phyloP scores from a whole-genome alignment of 192 early-diverging fungal species.

The Chytriomyces sp. region DNA sequence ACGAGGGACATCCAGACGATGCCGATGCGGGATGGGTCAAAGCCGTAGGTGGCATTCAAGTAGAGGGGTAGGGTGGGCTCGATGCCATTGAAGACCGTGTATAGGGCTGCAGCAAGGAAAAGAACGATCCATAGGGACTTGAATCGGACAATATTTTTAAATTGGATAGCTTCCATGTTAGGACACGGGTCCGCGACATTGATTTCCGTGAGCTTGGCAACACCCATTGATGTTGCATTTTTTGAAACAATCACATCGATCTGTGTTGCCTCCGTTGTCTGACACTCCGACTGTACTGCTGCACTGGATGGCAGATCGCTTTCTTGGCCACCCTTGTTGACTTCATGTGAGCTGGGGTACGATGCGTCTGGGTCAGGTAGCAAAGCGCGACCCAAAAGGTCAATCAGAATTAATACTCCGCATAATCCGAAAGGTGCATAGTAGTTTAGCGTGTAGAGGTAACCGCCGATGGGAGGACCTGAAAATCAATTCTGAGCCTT shows the following conservation, averaged over 20 bases:
- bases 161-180: background rate
- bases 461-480: slow-evolving; percentile 39
- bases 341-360: too few species aligned
- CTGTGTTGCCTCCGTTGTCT: too few species aligned
- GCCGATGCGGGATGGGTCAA: background rate
- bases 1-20: slow-evolving; percentile 9
- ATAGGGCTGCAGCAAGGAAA: background rate
- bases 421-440: slow-evolving; percentile 30
- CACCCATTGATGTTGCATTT: too few species aligned
- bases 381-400: slow-evolving; percentile 25
- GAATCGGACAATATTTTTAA: background rate
- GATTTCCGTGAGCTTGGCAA: background rate
- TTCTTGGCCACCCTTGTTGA: too few species aligned
- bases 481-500: background rate
- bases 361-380: background rate
- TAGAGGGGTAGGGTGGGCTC: slow-evolving; percentile 10
- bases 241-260: too few species aligned
- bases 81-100: background rate
- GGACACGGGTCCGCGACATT: background rate
- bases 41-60: background rate
- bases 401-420: slow-evolving; percentile 9
- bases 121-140: slow-evolving; percentile 8
- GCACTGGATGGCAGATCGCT: too few species aligned
- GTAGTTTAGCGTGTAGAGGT: slow-evolving; percentile 26
- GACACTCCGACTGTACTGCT: too few species aligned